Conservation (phyloP, 768 basidiomycete genomes). For the Kwoniella newhampshirensis region DNA sequence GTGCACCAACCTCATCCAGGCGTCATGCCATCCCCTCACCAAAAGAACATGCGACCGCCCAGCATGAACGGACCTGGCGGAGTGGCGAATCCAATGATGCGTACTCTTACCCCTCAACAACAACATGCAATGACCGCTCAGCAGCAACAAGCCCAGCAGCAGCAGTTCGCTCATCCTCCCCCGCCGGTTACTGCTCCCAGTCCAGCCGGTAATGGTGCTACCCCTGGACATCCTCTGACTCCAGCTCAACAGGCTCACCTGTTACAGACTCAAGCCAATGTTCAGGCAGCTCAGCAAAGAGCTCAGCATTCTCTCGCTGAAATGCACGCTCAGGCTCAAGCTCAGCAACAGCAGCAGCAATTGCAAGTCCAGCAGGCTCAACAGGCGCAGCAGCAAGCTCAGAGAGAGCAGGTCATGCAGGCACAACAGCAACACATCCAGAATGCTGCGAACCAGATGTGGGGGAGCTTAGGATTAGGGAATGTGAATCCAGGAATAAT, state of each 20-base stretch:
- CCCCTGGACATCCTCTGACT: constrained; percentile 12
- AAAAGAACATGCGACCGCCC: constrained; percentile 36
- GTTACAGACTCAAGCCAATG: constrained; percentile 29
- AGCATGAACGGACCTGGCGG: constrained; percentile 27
- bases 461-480: constrained; percentile 35
- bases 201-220: constrained; percentile 15
- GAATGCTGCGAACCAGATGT: constrained; percentile 37
- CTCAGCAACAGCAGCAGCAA: constrained; percentile 26
- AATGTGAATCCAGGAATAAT: constrained; percentile 35
- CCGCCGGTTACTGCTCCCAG: constrained; percentile 10
- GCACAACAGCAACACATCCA: constrained; percentile 29
- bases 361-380: constrained; percentile 22
- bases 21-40: constrained; percentile 43
- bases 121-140: constrained; percentile 19
- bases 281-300: constrained; percentile 28
- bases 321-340: constrained; percentile 17
- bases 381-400: constrained; percentile 21
- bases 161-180: constrained; percentile 11
- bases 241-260: constrained; percentile 24
- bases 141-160: background rate
- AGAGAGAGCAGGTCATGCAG: constrained; percentile 26
- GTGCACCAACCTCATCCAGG: constrained; percentile 40
- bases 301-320: constrained; percentile 19
- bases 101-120: constrained; percentile 36
- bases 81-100: constrained; percentile 31